Base-by-base conservation (phyloP, 2,329 filamentous ascomycete species). In the Diaporthe sp. region DNA sequence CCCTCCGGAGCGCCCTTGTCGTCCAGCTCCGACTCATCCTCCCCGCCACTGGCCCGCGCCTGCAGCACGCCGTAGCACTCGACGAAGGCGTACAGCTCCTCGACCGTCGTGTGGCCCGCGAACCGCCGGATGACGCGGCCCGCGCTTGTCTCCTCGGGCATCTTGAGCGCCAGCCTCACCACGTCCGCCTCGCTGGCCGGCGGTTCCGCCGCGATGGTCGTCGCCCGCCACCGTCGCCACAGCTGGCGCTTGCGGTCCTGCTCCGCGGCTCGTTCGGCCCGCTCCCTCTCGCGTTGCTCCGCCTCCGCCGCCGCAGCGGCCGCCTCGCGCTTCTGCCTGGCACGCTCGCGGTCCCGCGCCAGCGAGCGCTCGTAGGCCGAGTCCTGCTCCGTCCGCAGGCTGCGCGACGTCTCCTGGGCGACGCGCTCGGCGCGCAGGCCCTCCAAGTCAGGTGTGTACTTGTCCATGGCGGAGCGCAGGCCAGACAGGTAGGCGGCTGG, bases 21-120 rank as follows among this genome's bases (percentile, higher is more conserved):
- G 22, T 84, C 82, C 5, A 79, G 80, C 6, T 77, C 75, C 10
- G 77, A 77, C 9, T 79, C 75, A 76, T 74, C 79, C 67, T 70
- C 77, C 31, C 46, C 65, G 22, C 49, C 65, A 19, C 22, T 49
- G 49, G 78, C 78, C 31, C 81, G 83, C 2, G 85, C 84, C 49
- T 89, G 84, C 4, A 95, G 79, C 8, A 93, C 79, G 71, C 95
- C 92, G 82, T 95, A 93, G 85, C 96, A 98, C 82, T 99, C 97
- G 3, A 98, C 95, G 85, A 98, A 98, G 0, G 96, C 97, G 83
- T 98, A 98, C 8, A 99, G 86, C 80, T 98, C 95, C 82, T 98
- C 96, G 51, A 98, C 87, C 2, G 90, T 88, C 0, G 94, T 91
- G n/a, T 91, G 87, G 1, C 89, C 87, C 0, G 87, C 83, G 82